Evolutionary conservation across 805 yeast genomes (phyloP).

Genomic region (Pichia sporocuriosa): DNA sequence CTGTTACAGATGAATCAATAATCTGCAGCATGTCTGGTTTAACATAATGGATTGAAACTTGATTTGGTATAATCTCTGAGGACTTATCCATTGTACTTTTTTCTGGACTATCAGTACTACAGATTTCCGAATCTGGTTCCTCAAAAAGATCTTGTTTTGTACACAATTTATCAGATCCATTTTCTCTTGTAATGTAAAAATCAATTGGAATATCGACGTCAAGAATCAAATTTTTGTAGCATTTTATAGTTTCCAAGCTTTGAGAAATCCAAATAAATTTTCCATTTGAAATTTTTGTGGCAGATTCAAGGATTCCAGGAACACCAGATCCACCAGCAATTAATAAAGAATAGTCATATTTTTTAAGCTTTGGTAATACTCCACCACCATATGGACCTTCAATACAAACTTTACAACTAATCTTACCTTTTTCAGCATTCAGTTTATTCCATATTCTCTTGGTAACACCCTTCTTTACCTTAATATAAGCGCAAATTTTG

Average conservation of each 20-base stretch:
- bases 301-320: conserved; percentile 46
- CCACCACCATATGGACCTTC: conserved; percentile 67
- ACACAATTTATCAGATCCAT: conserved; percentile 2
- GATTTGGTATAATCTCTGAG: not conserved
- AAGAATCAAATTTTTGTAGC: conserved; percentile 32
- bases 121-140: conserved; percentile 7
- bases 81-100: not conserved
- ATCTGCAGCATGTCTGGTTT: conserved; percentile 34
- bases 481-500: conserved; percentile 35
- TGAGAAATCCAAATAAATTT: conserved; percentile 58
- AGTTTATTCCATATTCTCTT: conserved; percentile 31
- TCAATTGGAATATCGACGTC: conserved; percentile 24
- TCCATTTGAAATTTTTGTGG: conserved; percentile 25
- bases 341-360: conserved; percentile 45
- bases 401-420: conserved; percentile 28
- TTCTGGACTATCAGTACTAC: conserved; percentile 6
- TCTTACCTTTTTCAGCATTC: conserved; percentile 1
- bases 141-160: not conserved
- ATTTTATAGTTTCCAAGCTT: conserved; percentile 38
- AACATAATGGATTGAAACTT: conserved; percentile 32
- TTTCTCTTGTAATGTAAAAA: conserved; percentile 34
- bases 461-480: conserved; percentile 50
- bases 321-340: conserved; percentile 70
- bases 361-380: conserved; percentile 37
- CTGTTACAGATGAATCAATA: conserved; percentile 28